These are phyloP conservation scores for Entomortierella parvispora DNA, from an alignment of 192 early-diverging fungal genomes.

Conservation along the genomic window DNA sequence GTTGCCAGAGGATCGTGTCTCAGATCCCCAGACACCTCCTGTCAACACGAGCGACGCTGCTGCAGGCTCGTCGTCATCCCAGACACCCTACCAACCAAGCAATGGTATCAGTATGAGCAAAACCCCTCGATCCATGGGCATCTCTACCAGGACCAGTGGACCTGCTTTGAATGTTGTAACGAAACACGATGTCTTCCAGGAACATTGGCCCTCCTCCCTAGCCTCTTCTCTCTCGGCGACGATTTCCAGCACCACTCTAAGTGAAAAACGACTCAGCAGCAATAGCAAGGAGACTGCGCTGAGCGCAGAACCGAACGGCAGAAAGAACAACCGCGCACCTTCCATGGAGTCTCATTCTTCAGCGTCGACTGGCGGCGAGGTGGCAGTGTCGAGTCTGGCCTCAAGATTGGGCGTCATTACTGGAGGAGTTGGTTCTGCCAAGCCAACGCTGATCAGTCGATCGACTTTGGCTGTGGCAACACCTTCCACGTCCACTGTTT, in stretches of 20 bases:
- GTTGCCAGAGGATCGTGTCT: neutral
- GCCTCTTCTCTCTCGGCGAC: slow-evolving; percentile 19
- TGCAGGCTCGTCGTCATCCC: neutral
- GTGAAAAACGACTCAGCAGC: slow-evolving; percentile 10
- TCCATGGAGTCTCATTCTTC: slow-evolving; percentile 8
- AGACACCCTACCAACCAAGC: neutral
- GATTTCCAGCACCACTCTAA: neutral
- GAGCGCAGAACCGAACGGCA: neutral
- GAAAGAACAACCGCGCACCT: slow-evolving; percentile 1
- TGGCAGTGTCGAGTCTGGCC: neutral
- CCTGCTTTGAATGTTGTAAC: slow-evolving; percentile 35
- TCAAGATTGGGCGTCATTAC: neutral
- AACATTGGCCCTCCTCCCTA: slow-evolving; percentile 23
- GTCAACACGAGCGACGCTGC: neutral
- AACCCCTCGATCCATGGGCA: slow-evolving; percentile 19
- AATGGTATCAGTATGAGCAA: slow-evolving; percentile 3
- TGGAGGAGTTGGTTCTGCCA: slow-evolving; percentile 13
- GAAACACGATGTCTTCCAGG: slow-evolving; percentile 41
- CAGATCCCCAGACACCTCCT: neutral
- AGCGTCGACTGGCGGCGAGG: slow-evolving; percentile 16
- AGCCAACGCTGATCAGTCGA: slow-evolving; percentile 35
- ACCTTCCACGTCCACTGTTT: slow-evolving; percentile 40
- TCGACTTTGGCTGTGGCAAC: slow-evolving; percentile 25
- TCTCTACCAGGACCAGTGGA: slow-evolving; percentile 12
- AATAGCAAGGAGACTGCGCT: neutral